Conservation (phyloP, 352 stramenopile genomes). For the Pythium guiyangense region DNA sequence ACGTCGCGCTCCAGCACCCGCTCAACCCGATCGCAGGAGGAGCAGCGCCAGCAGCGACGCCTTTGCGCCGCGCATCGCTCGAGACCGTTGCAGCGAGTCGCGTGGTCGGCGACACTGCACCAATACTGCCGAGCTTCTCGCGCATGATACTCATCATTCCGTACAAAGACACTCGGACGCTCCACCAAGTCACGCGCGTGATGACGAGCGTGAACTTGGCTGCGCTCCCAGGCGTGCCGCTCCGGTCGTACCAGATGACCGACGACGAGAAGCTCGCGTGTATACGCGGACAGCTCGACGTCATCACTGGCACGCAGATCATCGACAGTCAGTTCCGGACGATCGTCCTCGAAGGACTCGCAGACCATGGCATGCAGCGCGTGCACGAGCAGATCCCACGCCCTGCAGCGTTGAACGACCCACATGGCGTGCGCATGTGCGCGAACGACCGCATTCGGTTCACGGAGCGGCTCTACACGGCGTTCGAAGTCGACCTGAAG, state of each 20-base stretch:
- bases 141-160: conserved; percentile 81
- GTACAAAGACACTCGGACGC: conserved; percentile 59
- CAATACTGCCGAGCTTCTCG: conserved; percentile 35
- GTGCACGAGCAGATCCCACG: conserved; percentile 40
- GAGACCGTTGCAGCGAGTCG: too few species aligned
- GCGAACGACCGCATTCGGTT: conserved; percentile 74
- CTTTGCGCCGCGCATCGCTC: not conserved
- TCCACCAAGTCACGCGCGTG: conserved; percentile 45
- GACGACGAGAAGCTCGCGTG: conserved; percentile 43
- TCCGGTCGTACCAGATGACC: conserved; percentile 81
- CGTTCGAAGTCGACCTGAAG: conserved; percentile 87
- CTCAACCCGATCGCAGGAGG: conserved; percentile 4
- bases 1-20: conserved; percentile 36
- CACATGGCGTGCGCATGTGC: conserved; percentile 52
- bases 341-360: conserved; percentile 84
- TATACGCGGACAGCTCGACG: conserved; percentile 59
- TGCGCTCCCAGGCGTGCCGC: conserved; percentile 41
- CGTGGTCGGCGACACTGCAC: not conserved
- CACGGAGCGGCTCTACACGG: conserved; percentile 74
- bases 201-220: conserved; percentile 63
- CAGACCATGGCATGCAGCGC: conserved; percentile 40
- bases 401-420: conserved; percentile 22
- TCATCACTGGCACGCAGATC: conserved; percentile 85
- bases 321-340: conserved; percentile 85
- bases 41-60: conserved; percentile 1